phyloP scores from a whole-genome alignment of 2,329 filamentous ascomycete genomes.

The Alternaria ventricosa region DNA sequence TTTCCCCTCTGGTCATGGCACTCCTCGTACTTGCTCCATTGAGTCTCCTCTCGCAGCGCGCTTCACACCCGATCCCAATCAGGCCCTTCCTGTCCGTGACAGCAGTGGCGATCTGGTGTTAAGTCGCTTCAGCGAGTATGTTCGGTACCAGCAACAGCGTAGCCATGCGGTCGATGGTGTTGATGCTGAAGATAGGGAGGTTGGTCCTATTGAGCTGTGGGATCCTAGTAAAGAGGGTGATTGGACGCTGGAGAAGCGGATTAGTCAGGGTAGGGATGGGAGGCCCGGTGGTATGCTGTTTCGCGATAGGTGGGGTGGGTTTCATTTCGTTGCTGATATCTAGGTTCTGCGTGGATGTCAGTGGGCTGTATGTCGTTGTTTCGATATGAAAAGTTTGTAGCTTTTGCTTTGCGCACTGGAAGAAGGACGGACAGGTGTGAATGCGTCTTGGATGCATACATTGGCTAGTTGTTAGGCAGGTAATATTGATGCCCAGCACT shows the following conservation, averaged over 20 bases:
- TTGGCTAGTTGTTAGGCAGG: background rate
- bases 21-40: slow-evolving; percentile 6
- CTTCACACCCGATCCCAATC: slow-evolving; percentile 5
- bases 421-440: background rate
- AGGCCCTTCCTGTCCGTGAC: slow-evolving; percentile 18
- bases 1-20: slow-evolving; percentile 14
- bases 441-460: background rate
- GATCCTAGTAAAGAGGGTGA: slow-evolving; percentile 14
- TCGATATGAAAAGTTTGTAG: background rate
- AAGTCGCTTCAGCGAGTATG: slow-evolving; percentile 22
- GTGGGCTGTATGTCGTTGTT: background rate
- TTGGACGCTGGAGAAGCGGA: slow-evolving; percentile 24
- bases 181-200: slow-evolving; percentile 10
- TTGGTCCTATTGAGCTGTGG: slow-evolving; percentile 25
- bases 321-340: slow-evolving; percentile 24
- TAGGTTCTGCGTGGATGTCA: background rate
- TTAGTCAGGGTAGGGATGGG: slow-evolving; percentile 14
- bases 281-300: slow-evolving; percentile 26
- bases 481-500: background rate
- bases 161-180: slow-evolving; percentile 14
- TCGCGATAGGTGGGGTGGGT: slow-evolving; percentile 17
- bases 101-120: slow-evolving; percentile 12
- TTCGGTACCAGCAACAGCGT: slow-evolving; percentile 5
- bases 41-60: slow-evolving; percentile 18
- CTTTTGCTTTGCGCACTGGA: too few relatives aligned